phyloP scores from a whole-genome alignment of 768 basidiomycete species.

The Agrocybe praecox region DNA sequence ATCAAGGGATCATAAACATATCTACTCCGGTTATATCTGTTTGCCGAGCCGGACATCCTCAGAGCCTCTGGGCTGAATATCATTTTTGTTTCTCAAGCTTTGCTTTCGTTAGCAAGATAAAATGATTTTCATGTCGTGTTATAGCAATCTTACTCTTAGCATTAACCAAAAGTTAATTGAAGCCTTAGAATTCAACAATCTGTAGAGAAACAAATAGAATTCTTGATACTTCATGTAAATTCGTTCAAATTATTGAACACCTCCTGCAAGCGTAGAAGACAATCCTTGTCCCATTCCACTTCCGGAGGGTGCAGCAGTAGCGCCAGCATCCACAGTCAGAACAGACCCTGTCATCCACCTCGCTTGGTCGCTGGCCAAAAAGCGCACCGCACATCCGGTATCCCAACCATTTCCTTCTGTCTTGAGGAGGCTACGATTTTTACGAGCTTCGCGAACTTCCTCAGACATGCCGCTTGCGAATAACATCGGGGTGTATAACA shows the following conservation, averaged over 20 bases:
- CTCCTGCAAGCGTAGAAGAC: conserved; percentile 14
- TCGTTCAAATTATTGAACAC: not conserved
- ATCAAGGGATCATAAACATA: too few relatives aligned
- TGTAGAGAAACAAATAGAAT: too few relatives aligned
- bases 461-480: conserved; percentile 35
- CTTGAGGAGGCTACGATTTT: conserved; percentile 36
- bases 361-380: conserved; percentile 43
- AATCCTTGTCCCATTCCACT: conserved; percentile 17
- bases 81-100: too few relatives aligned
- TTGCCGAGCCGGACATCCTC: too few relatives aligned
- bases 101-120: too few relatives aligned
- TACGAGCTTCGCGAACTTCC: conserved; percentile 36
- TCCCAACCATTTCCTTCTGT: conserved; percentile 50
- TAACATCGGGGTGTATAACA: conserved; percentile 46
- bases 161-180: too few relatives aligned
- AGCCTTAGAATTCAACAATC: too few relatives aligned
- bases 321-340: conserved; percentile 43
- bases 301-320: conserved; percentile 32
- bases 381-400: conserved; percentile 38
- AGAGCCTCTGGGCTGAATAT: too few relatives aligned
- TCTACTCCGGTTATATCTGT: too few relatives aligned
- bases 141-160: too few relatives aligned
- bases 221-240: too few relatives aligned
- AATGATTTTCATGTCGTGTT: too few relatives aligned
- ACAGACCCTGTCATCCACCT: conserved; percentile 45